These are phyloP conservation scores for Gorgonomyces haynaldii DNA, from an alignment of 192 early-diverging fungal genomes.

Conservation along the genomic window DNA sequence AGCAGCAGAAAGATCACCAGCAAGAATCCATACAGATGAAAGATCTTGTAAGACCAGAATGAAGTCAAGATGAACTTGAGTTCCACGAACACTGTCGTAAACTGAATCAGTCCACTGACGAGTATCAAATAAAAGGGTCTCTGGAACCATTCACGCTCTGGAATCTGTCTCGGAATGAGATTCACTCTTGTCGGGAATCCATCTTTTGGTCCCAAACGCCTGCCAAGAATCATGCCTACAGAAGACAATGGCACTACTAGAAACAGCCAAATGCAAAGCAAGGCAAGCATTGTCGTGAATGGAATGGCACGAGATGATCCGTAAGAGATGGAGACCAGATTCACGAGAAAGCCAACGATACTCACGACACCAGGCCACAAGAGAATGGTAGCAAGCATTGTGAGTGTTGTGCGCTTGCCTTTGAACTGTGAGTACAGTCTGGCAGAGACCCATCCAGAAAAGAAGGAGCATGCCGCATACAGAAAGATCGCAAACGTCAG, in stretches of 20 bases:
- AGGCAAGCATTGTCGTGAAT: slow-evolving; percentile 61
- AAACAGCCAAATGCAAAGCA: slow-evolving; percentile 60
- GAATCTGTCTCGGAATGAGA: slow-evolving; percentile 88
- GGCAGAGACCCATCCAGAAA: slow-evolving; percentile 61
- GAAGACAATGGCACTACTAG: slow-evolving; percentile 75
- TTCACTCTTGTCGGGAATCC: slow-evolving; percentile 78
- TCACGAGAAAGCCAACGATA: slow-evolving; percentile 53
- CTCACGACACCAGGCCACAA: slow-evolving; percentile 57
- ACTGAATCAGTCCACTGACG: slow-evolving; percentile 79
- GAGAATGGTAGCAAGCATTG: slow-evolving; percentile 51
- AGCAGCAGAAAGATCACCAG: slow-evolving; percentile 73
- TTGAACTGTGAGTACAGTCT: too few relatives aligned
- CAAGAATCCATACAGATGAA: slow-evolving; percentile 89
- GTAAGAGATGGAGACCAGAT: slow-evolving; percentile 72
- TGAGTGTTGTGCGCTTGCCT: too few relatives aligned
- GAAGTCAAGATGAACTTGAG: slow-evolving; percentile 92
- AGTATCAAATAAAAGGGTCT: slow-evolving; percentile 59
- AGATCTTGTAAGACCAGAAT: slow-evolving; percentile 83
- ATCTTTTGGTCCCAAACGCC: slow-evolving; percentile 44
- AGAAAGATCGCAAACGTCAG: slow-evolving; percentile 67
- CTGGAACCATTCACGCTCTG: slow-evolving; percentile 67
- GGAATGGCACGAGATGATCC: slow-evolving; percentile 83
- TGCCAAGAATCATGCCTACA: slow-evolving; percentile 63
- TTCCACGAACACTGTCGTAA: slow-evolving; percentile 91
- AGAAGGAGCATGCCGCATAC: slow-evolving; percentile 59